Evolutionary conservation across 1,284 basidiomycete genomes (phyloP).

Genomic region (Cutaneotrichosporon sp.): DNA sequence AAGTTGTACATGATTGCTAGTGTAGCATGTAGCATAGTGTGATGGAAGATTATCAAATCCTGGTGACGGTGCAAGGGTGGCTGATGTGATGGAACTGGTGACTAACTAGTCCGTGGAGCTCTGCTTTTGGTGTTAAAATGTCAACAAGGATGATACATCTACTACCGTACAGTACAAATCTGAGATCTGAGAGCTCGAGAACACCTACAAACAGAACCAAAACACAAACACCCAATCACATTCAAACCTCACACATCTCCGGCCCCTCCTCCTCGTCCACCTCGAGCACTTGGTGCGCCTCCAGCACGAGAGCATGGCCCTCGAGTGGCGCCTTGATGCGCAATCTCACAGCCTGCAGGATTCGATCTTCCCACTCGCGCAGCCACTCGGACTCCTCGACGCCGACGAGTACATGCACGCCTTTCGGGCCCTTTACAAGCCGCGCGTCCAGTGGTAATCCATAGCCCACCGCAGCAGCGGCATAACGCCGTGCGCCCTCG

Average conservation of each 20-base stretch:
- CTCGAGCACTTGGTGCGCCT: background rate
- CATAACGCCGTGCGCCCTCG: background rate
- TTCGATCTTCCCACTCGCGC: background rate
- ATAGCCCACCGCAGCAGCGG: background rate
- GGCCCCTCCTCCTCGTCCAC: background rate
- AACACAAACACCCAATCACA: background rate
- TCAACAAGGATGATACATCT: too few relatives aligned
- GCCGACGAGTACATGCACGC: background rate
- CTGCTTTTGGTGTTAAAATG: too few relatives aligned
- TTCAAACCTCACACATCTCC: background rate
- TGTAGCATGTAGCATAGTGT: constrained; percentile 4
- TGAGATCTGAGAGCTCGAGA: background rate
- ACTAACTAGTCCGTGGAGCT: too few relatives aligned
- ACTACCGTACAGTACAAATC: too few relatives aligned
- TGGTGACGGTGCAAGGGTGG: too few relatives aligned
- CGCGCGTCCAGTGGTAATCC: background rate
- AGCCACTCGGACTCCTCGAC: background rate
- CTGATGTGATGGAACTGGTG: background rate
- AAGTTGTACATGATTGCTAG: background rate
- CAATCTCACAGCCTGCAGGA: background rate
- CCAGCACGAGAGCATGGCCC: background rate
- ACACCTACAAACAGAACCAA: too few relatives aligned
- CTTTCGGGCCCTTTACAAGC: background rate
- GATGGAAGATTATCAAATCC: background rate
- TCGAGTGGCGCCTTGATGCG: constrained; percentile 2